Conservation (phyloP, 805 yeast species). For the Lipomyces yamadae region DNA sequence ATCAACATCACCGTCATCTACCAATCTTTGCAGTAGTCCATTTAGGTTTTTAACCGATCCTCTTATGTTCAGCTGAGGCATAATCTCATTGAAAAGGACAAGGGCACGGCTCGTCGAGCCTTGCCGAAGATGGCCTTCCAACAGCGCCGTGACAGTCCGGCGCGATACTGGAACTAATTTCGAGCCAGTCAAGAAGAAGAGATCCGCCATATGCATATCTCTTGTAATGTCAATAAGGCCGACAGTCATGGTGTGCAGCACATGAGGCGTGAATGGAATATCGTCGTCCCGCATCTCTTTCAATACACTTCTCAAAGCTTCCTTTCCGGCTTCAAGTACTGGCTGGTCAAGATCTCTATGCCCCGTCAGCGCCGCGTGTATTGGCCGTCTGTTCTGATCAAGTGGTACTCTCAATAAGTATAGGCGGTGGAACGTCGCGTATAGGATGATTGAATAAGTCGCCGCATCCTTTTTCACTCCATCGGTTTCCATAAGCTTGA, state of each 20-base stretch:
- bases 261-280: conserved; percentile 19
- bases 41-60: conserved; percentile 12
- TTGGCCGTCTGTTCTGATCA: conserved; percentile 2
- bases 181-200: conserved; percentile 7
- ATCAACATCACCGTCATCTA: conserved; percentile 15
- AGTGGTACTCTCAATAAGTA: conserved; percentile 12
- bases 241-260: conserved; percentile 24
- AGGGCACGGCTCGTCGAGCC: conserved; percentile 26
- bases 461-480: conserved; percentile 19
- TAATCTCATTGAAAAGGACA: conserved; percentile 14
- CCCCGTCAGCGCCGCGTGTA: background rate
- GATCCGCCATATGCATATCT: conserved; percentile 28
- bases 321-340: conserved; percentile 4
- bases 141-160: conserved; percentile 15
- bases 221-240: conserved; percentile 29
- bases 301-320: conserved; percentile 13
- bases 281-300: conserved; percentile 25
- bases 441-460: conserved; percentile 25
- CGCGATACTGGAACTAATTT: conserved; percentile 13
- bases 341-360: conserved; percentile 3
- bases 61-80: conserved; percentile 15
- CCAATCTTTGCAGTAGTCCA: conserved; percentile 11
- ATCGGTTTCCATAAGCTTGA: conserved; percentile 14
- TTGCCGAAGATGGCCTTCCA: conserved; percentile 25
- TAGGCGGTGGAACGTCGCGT: conserved; percentile 24